Evolutionary conservation across 306 rosid species (phyloP), one percentile per base, ranked within the genome.

Genomic region (Oemleria cerasiformis): DNA sequence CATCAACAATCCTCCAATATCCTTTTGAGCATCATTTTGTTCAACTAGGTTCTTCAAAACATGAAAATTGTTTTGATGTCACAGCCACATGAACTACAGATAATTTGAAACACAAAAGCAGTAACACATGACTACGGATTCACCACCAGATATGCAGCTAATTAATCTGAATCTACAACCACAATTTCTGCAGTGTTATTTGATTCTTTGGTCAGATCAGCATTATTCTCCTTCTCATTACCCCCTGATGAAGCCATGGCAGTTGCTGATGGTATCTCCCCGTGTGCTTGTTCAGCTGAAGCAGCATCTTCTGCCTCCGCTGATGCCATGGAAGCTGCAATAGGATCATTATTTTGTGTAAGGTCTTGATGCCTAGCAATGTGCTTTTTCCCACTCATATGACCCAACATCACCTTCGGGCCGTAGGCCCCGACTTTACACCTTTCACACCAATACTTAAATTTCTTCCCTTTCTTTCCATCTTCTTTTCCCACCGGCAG

Each of bases 321-420:
- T 47, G 69, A n/a, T 66, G 45, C 41, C 21, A 10, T 16, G 7
- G 20, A 61, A 38, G 9, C 2, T 70, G 25, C 10, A n/a, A 42
- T 42, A 9, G 20, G 42, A 10, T 44, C 45, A 63, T 30, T 20
- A 65, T 54, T 51, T 45, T 42, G n/a, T 63, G 19, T 17, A 5
- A 73, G 44, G 14, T 51, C 63, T 64, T 57, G 53, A 49, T 71
- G 50, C 58, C 58, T 76, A 8, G 25, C 65, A 19, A 56, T 53
- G 65, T 86, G 95, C 34, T 77, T 84, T 81, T 50, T 86, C 61
- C 88, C 89, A 7, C n/a, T 75, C 42, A 25, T 30, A 67, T 88
- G 95, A 68, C 16, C 17, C 23, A 74, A 78, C 91, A 86, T 80
- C 60, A 72, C 80, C 2, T 0, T 13, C 14, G 5, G 15, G 8